A percentile compares a stretch with the other conserved stretches of the same genome.
Conservation (phyloP, 2,329 filamentous ascomycete genomes). For the Sclerotinia minor region DNA sequence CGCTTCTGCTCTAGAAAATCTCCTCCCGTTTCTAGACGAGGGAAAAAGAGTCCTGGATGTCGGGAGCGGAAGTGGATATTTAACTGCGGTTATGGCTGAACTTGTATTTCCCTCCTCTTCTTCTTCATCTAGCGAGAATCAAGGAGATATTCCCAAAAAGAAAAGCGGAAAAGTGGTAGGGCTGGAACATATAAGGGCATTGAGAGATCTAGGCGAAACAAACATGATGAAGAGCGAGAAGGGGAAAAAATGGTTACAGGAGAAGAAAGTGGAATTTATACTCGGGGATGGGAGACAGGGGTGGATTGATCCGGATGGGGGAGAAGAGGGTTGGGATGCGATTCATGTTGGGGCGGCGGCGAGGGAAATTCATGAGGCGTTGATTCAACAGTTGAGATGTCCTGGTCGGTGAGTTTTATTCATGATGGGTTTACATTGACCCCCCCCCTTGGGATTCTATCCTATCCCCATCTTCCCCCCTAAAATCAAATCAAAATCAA, state of each 20-base stretch:
- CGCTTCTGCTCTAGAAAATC: slow-evolving; percentile 61
- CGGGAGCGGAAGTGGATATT: slow-evolving; percentile 75
- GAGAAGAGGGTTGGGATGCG: slow-evolving; percentile 72
- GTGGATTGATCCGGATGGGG: slow-evolving; percentile 49
- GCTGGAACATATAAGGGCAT: slow-evolving; percentile 68
- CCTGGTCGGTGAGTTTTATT: slow-evolving; percentile 65
- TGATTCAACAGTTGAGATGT: slow-evolving; percentile 74
- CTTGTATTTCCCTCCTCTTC: slow-evolving; percentile 28
- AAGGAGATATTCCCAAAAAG: slow-evolving; percentile 12
- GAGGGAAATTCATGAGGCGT: slow-evolving; percentile 64
- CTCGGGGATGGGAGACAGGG: slow-evolving; percentile 73
- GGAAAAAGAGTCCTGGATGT: slow-evolving; percentile 64
- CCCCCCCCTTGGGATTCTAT: too few species aligned
- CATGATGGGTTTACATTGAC: not conserved
- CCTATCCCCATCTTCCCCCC: too few species aligned
- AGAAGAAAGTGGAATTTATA: slow-evolving; percentile 69
- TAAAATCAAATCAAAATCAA: too few species aligned
- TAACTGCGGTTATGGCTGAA: slow-evolving; percentile 85
- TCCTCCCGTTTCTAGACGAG: slow-evolving; percentile 58
- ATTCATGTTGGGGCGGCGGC: slow-evolving; percentile 95
- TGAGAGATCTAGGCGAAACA: slow-evolving; percentile 60
- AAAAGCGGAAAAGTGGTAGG: slow-evolving; percentile 58
- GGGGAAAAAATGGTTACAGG: slow-evolving; percentile 60
- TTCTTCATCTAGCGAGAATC: not conserved
- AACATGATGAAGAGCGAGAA: slow-evolving; percentile 66